Evolutionary conservation across 208 protist species (phyloP).

Genomic region (Crithidia brevicula): DNA sequence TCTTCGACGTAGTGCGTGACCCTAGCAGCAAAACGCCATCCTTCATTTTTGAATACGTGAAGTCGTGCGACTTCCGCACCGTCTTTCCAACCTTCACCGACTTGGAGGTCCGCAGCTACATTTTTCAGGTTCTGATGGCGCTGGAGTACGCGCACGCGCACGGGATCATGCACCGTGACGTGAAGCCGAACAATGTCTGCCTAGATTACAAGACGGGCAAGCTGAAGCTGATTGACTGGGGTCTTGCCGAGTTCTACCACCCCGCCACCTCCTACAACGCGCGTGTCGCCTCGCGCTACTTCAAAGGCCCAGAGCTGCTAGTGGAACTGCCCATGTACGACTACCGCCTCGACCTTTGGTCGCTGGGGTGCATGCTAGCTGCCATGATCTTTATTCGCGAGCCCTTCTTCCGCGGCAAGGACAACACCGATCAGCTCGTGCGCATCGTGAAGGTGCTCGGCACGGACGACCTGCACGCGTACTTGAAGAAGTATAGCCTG

Average conservation of each 20-base stretch:
- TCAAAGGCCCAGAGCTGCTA: conserved; percentile 99
- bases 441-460: conserved; percentile 97
- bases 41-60: conserved; percentile 99
- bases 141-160: conserved; percentile 97
- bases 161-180: conserved; percentile 99
- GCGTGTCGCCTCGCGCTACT: conserved; percentile 99
- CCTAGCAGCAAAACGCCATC: conserved; percentile 97
- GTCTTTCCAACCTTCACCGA: conserved; percentile 98
- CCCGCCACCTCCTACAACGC: conserved; percentile 98
- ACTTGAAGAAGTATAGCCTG: conserved; percentile 98
- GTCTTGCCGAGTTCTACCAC: conserved; percentile 99
- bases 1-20: conserved; percentile 99
- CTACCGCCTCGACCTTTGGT: conserved; percentile 99
- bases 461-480: conserved; percentile 96
- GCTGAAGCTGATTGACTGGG: conserved; percentile 99
- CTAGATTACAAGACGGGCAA: conserved; percentile 97
- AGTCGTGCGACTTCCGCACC: conserved; percentile 97
- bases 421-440: conserved; percentile 99
- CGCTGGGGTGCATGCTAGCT: conserved; percentile 99
- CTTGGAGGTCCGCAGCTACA: conserved; percentile 98
- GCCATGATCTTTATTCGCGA: conserved; percentile 99
- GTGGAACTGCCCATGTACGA: conserved; percentile 99
- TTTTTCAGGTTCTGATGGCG: conserved; percentile 97
- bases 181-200: conserved; percentile 99
- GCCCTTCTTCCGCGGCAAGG: conserved; percentile 99